Conservation (phyloP, 2,329 filamentous ascomycete genomes). For the Fonsecaea multimorphosa region DNA sequence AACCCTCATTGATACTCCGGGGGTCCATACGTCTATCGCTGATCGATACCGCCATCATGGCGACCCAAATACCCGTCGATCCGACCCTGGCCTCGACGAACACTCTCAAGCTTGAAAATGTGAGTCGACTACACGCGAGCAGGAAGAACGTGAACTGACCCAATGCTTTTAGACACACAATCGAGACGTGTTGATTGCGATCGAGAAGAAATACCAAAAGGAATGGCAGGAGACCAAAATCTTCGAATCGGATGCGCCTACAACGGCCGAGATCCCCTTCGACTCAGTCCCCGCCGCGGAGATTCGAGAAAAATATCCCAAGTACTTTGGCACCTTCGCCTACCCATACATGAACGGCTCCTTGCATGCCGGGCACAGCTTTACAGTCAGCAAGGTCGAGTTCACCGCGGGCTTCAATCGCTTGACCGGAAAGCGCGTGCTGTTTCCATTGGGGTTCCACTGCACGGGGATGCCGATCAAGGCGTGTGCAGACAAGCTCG, state of each 20-base stretch:
- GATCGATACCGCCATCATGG: constrained; percentile 49
- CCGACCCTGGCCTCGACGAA: constrained; percentile 62
- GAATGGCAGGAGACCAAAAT: constrained; percentile 78
- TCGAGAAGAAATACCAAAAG: constrained; percentile 91
- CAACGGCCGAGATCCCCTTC: constrained; percentile 75
- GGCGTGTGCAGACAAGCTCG: constrained; percentile 93
- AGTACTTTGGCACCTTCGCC: constrained; percentile 85
- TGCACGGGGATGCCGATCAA: constrained; percentile 98
- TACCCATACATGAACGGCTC: constrained; percentile 87
- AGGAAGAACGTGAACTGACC: constrained; percentile 8
- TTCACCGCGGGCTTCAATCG: constrained; percentile 85
- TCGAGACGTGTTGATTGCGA: constrained; percentile 77
- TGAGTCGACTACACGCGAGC: constrained; percentile 39
- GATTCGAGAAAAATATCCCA: constrained; percentile 80
- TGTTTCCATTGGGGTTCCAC: constrained; percentile 95
- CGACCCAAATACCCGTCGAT: constrained; percentile 62
- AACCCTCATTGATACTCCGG: neutral
- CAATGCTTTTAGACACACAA: constrained; percentile 72
- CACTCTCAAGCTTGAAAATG: constrained; percentile 70
- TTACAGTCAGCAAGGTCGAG: constrained; percentile 91
- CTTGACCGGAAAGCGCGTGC: constrained; percentile 84
- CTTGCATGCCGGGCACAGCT: constrained; percentile 88
- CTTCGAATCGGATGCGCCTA: constrained; percentile 87
- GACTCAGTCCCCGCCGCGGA: constrained; percentile 75
- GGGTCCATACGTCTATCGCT: neutral